Evolutionary conservation across 2,329 filamentous ascomycete species (phyloP), one percentile per base, ranked within the genome.

Genomic region (Onygena corvina): DNA sequence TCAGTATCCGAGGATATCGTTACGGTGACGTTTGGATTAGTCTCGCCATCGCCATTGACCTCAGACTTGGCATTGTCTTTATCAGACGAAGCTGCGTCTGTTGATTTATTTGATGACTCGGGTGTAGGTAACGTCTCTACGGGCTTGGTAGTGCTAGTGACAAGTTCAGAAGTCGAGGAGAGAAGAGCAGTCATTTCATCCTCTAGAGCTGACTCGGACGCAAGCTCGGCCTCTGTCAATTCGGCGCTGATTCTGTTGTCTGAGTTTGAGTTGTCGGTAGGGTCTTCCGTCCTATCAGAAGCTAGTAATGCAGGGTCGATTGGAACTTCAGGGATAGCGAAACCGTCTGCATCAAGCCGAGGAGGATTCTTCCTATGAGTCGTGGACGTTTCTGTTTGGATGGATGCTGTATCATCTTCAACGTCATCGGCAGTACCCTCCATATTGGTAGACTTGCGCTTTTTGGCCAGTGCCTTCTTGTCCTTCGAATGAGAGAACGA

Each of bases 111-210:
- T 31, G 16, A 11, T n/a, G 30, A 31, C 7, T 33, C 30, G 3
- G 42, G 3, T 14, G 9, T 33, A 9, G 42, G 5, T 12, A 27
- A n/a, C 30, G 46, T 52, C 34, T 29, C 36, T 33, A 21, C 53
- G 46, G 2, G 55, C 48, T 25, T 48, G 40, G 45, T 42, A 8
- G 57, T 57, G 16, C 57, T 62, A 38, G 65, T 59, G 20, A 66
- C 57, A 58, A 69, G 59, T 25, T 58, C 61, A 16, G 67, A 67
- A 11, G 60, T 64, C 29, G 64, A 64, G 9, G 61, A 54, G 30
- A 89, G 77, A 49, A 85, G 77, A 52, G 80, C 77, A 9, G 79
- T 76, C 60, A 90, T 86, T 59, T 87, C 80, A 14, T 75, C 69
- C 59, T 86, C 82, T 0, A 89, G 64, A 3, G 69, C 70, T 44